Base-by-base conservation (phyloP, 768 basidiomycete species). In the Calocybe cyanea region DNA sequence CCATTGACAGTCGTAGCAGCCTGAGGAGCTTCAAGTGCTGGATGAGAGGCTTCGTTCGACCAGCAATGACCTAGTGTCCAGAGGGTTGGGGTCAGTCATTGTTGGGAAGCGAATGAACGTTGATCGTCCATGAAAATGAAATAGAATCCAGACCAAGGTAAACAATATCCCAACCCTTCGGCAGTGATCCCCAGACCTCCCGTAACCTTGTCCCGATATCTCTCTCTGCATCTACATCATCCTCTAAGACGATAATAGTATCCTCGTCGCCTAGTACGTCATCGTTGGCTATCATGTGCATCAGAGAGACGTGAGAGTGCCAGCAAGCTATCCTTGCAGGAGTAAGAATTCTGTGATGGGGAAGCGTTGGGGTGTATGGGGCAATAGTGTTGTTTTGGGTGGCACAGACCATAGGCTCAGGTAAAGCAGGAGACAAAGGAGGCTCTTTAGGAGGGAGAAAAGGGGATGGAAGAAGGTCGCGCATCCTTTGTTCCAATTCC, bases 191-290 rank as follows among this genome's bases (percentile, higher is more conserved):
- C 83, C 82, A 85, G 31, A 84, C 51, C n/a, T 44, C 31, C 25
- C 17, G 42, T 15, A 75, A 57, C 20, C 76, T 72, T 13, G 56
- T 43, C 4, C 64, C 52, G 10, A 85, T 73, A 52, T 87, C 77
- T 23, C 61, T 67, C 63, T 90, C 87, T 77, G 88, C 81, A 57
- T 90, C 84, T 8, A 90, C 66, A 51, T 90, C 88, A 57, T 89
- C 88, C 61, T 89, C 87, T 6, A 88, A 66, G n/a, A 89, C 70
- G 7, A 88, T 46, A 0, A 71, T 67, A 2, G 75, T 66, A 8
- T 68, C 68, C 45, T 66, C 54, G 3, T 38, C 41, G 13, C 57
- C 36, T 21, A 48, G 38, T 45, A 57, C 30, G 4, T 47, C 25
- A 34, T 55, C 42, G 47, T 68, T 65, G 35, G 62, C 63, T 33